Evolutionary conservation across 1,284 basidiomycete genomes (phyloP).

Genomic region (Golubevia pallescens): DNA sequence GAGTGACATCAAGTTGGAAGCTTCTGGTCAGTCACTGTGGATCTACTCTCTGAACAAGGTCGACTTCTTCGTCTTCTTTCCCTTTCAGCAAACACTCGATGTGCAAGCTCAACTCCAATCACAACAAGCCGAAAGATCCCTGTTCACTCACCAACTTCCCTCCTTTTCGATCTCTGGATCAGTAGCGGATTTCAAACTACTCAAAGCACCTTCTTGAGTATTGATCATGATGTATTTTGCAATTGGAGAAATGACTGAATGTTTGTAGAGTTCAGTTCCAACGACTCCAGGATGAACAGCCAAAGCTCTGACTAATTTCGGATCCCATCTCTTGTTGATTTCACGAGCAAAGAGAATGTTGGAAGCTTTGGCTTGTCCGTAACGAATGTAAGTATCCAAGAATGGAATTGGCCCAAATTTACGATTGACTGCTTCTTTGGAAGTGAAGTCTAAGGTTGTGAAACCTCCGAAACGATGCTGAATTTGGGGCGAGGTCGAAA

Average conservation of each 20-base stretch:
- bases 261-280: constrained; percentile 9
- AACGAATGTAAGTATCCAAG: constrained; percentile 17
- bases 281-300: constrained; percentile 19
- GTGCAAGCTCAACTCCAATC: too few relatives aligned
- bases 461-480: not conserved
- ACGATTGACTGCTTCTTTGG: constrained; percentile 13
- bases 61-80: too few relatives aligned
- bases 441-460: constrained; percentile 7
- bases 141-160: constrained; percentile 10
- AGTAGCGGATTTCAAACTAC: constrained; percentile 13
- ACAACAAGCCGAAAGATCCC: not conserved
- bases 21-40: too few relatives aligned
- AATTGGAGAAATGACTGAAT: constrained; percentile 11
- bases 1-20: too few relatives aligned
- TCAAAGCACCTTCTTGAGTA: constrained; percentile 14
- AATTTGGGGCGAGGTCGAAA: not conserved
- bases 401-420: constrained; percentile 9
- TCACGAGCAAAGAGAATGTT: constrained; percentile 14
- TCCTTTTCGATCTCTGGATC: constrained; percentile 13
- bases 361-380: constrained; percentile 16
- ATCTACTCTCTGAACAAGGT: too few relatives aligned
- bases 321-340: constrained; percentile 11
- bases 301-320: constrained; percentile 7
- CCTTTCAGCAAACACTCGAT: too few relatives aligned
- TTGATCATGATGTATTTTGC: not conserved